A percentile compares a stretch with the other conserved stretches of the same genome.
These are phyloP conservation scores for Lepiota brunneoincarnata DNA, from an alignment of 768 basidiomycete species.

Conservation along the genomic window DNA sequence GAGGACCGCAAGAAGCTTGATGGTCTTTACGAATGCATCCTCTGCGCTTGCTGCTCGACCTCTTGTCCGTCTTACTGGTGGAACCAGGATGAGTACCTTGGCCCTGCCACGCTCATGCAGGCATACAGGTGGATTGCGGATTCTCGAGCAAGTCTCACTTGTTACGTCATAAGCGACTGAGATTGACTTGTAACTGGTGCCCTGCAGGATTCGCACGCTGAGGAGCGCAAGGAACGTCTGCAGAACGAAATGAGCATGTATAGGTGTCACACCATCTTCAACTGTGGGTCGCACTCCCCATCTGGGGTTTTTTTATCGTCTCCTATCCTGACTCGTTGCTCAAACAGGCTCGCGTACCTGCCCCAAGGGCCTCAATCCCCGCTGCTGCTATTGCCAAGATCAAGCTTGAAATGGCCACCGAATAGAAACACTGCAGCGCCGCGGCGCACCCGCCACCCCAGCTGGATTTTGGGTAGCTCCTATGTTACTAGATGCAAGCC, in stretches of 20 bases:
- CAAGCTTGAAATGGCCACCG: conserved; percentile 84
- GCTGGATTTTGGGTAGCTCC: neutral
- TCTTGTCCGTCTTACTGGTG: conserved; percentile 99
- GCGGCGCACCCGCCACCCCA: too few relatives aligned
- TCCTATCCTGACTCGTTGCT: neutral
- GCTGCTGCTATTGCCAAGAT: conserved; percentile 91
- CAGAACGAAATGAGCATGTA: conserved; percentile 97
- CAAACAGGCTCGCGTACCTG: conserved; percentile 83
- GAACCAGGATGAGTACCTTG: conserved; percentile 99
- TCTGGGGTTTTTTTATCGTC: conserved; percentile 5
- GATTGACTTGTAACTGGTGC: neutral
- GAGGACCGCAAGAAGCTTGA: conserved; percentile 95
- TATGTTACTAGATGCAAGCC: neutral
- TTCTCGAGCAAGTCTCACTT: conserved; percentile 62
- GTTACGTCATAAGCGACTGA: neutral
- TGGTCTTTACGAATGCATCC: conserved; percentile 96
- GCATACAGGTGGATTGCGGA: conserved; percentile 99
- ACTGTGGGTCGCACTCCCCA: conserved; percentile 54
- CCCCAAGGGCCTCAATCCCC: conserved; percentile 94
- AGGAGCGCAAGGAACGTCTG: conserved; percentile 84
- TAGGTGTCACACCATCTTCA: conserved; percentile 98
- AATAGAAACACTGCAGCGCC: conserved; percentile 35
- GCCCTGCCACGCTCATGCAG: conserved; percentile 95
- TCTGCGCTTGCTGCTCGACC: conserved; percentile 97
- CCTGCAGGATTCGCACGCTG: conserved; percentile 67